Conservation (phyloP, 2,329 filamentous ascomycete genomes). For the Phoma herbarum region DNA sequence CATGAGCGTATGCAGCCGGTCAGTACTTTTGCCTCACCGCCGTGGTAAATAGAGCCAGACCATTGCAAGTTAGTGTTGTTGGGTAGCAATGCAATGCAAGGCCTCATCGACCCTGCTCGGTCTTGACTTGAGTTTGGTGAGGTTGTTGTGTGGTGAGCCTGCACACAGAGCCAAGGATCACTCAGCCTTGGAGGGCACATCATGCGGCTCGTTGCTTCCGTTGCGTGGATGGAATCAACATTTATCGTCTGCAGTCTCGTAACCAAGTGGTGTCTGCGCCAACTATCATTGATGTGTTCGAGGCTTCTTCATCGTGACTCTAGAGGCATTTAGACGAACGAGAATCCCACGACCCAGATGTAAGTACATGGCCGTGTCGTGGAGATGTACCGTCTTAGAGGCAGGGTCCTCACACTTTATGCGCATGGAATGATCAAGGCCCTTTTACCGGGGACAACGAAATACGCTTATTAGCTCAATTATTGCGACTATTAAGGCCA, state of each 20-base stretch:
- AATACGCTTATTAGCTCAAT: background rate
- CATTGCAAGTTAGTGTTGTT: conserved; percentile 2
- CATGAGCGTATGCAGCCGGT: background rate
- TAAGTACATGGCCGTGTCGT: background rate
- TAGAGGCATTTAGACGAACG: background rate
- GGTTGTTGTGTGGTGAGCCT: background rate
- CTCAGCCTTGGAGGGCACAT: background rate
- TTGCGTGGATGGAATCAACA: background rate
- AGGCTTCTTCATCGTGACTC: background rate
- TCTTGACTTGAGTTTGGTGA: background rate
- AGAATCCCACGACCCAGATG: background rate
- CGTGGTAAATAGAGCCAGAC: background rate
- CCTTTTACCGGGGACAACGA: background rate
- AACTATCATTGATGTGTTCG: background rate
- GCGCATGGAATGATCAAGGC: background rate
- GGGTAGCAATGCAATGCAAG: conserved; percentile 6
- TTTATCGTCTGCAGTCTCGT: background rate
- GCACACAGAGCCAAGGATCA: background rate
- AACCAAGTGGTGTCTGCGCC: background rate
- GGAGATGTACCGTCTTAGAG: background rate
- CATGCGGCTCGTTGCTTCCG: conserved; percentile 3
- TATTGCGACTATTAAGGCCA: background rate
- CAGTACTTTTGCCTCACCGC: background rate
- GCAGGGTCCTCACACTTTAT: no score
- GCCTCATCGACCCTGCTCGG: background rate